Conservation (phyloP, 371 early-diverging fungal genomes). For the Cokeromyces recurvatus region DNA sequence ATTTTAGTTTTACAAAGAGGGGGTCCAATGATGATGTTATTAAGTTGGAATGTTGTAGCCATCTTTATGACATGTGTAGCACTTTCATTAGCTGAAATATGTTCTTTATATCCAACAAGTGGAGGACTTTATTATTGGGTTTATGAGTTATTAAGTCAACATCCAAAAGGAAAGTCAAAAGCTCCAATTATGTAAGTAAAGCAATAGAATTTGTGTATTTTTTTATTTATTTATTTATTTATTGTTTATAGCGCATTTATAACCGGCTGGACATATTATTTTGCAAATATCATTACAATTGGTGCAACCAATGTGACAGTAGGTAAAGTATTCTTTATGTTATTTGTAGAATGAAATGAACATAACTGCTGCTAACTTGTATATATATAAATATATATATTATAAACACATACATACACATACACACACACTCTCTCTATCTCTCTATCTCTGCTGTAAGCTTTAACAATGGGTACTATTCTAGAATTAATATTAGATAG, state of each 20-base stretch:
- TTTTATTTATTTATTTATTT: no score
- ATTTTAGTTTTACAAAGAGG: conserved; percentile 31
- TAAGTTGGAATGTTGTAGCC: conserved; percentile 60
- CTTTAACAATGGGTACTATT: conserved; percentile 25
- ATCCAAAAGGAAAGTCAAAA: conserved; percentile 10
- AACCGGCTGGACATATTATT: conserved; percentile 41
- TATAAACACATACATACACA: no score
- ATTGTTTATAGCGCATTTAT: conserved; percentile 29
- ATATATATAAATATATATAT: no score
- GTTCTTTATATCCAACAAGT: conserved; percentile 65
- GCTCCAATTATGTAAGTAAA: conserved; percentile 33
- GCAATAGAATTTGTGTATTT: no score
- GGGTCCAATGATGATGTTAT: conserved; percentile 36
- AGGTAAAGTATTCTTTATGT: conserved; percentile 26
- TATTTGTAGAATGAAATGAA: no score
- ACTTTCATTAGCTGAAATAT: conserved; percentile 67
- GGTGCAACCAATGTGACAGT: conserved; percentile 41
- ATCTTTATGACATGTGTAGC: conserved; percentile 59
- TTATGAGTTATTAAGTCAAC: conserved; percentile 24
- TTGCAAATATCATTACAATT: conserved; percentile 36
- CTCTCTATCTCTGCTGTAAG: no score
- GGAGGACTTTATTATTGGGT: conserved; percentile 69
- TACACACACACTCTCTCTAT: no score
- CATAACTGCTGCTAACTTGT: no score
- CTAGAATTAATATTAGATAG: conserved; percentile 17